Conservation (phyloP, 495 filamentous ascomycete species). For the Sphaerosporella brunnea region DNA sequence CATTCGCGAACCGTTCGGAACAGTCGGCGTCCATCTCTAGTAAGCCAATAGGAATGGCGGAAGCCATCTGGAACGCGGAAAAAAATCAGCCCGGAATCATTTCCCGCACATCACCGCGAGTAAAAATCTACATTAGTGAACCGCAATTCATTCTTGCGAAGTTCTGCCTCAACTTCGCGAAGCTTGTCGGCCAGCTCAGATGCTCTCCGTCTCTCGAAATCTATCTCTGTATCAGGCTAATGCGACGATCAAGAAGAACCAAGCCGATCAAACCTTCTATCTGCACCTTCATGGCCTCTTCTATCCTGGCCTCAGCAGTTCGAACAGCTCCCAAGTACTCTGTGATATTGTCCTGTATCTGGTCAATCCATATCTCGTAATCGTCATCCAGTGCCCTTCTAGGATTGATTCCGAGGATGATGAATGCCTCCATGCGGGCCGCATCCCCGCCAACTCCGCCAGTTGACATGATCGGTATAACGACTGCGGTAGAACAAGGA, state of each 20-base stretch:
- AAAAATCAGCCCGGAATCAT: too few species aligned
- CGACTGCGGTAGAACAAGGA: conserved; percentile 12
- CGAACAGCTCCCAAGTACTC: conserved; percentile 15
- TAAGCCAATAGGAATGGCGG: not conserved
- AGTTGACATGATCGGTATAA: conserved; percentile 17
- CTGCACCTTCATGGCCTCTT: conserved; percentile 16
- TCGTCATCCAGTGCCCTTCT: conserved; percentile 15
- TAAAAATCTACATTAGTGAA: conserved; percentile 2
- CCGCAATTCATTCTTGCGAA: conserved; percentile 3
- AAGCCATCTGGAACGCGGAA: too few species aligned
- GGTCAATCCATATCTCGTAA: conserved; percentile 14
- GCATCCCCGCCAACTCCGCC: conserved; percentile 12
- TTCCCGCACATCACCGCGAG: too few species aligned
- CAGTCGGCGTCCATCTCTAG: conserved; percentile 2
- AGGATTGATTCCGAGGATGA: conserved; percentile 19
- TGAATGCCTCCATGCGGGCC: not conserved
- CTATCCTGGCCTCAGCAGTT: conserved; percentile 9
- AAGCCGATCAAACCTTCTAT: not conserved
- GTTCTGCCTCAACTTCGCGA: not conserved
- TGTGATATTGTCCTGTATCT: conserved; percentile 16
- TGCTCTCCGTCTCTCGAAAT: not conserved
- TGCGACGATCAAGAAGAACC: too few species aligned
- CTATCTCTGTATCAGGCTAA: too few species aligned
- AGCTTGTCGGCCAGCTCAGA: conserved; percentile 2
- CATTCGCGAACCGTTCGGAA: not conserved